Evolutionary conservation across 2,329 filamentous ascomycete species (phyloP), one percentile per base, ranked within the genome.

Genomic region (Harringtonia aguacate): DNA sequence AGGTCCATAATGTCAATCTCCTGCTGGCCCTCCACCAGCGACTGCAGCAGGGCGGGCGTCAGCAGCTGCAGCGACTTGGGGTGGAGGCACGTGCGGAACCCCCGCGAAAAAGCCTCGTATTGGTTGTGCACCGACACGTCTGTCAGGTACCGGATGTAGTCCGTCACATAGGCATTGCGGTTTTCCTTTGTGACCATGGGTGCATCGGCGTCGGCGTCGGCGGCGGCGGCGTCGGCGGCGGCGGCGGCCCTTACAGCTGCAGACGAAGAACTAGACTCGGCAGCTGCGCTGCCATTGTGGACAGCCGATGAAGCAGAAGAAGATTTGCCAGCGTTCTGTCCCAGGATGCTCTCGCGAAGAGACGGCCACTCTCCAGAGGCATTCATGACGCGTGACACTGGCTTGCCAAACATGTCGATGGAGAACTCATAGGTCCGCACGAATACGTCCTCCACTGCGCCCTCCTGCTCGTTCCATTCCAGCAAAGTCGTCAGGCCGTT

Each of bases 341-440:
- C 30, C 22, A 39, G 30, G 5, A 48, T 49, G 15, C 43, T 44
- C 14, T 55, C 41, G 3, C 64, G 55, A 47, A 75, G 72, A 45
- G 74, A 73, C 4, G 77, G 78, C 77, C 77, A 81, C 5, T 61
- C 59, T 12, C 56, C 51, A 8, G 58, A 48, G 4, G 57, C 50
- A 7, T 60, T 62, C 78, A 83, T 82, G 51, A 73, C 65, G 10
- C 73, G 66, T 3, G 72, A 76, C 22, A 81, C 56, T 12, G 73
- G 69, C 46, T 71, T 62, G n/a, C 70, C 76, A 42, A 81, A 71
- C 49, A 72, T 66, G 15, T 69, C 68, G 7, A 77, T 69, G 21
- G 84, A 88, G 59, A 95, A 97, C 54, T 87, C 85, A 58, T 94
- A 95, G 0, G 86, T 90, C 45, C 87, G 75, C 46, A 81, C 73